Base-by-base conservation (phyloP, 2,329 filamentous ascomycete genomes). In the Achaetomium macrosporum region DNA sequence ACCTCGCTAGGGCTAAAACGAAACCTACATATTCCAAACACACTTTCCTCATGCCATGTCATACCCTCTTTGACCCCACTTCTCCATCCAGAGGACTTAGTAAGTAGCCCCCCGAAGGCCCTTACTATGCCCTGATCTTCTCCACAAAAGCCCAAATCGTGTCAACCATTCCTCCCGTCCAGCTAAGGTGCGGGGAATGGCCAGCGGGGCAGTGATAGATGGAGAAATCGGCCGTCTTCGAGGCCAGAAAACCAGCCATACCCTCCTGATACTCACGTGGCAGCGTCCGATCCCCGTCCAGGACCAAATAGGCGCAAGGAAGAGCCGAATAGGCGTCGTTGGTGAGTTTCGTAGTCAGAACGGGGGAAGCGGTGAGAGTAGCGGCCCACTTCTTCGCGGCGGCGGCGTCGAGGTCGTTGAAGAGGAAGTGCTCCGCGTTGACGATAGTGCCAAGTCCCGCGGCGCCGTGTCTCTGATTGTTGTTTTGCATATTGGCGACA, bases 271-370 rank as follows among this genome's bases (percentile, higher is more conserved):
- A 44, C 17, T 50, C 41, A 11, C 19, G 30, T 9, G 47, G 47
- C 13, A 51, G 8, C 10, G 35, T 46, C n/a, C 39, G 5, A 35
- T 51, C 49, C 6, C 25, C n/a, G 9, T 51, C 42, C 36, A 46
- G n/a, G 35, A 46, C 42, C 29, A 51, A 12, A 19, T 50, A 50
- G 10, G 17, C 47, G n/a, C 47, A 50, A 3, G 47, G 47, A 19
- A 50, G 47, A n/a, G 33, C 31, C 47, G 47, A 43, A 17, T 50
- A 50, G 20, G 47, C 47, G 25, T 50, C 40, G 31, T 50, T 50
- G 17, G 31, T 50, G 33, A 43, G 40, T 15, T 44, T 44, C 10
- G 47, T 39, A 29, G 47, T 50, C 10, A 50, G n/a, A n/a, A 43
- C 16, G 20, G 47, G 47, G 25, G 47, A 50, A 36, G 47, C 47